A percentile compares a stretch with the other conserved stretches of the same genome.
phyloP scores from a whole-genome alignment of 306 rosid genomes.

The Vicia faba region DNA sequence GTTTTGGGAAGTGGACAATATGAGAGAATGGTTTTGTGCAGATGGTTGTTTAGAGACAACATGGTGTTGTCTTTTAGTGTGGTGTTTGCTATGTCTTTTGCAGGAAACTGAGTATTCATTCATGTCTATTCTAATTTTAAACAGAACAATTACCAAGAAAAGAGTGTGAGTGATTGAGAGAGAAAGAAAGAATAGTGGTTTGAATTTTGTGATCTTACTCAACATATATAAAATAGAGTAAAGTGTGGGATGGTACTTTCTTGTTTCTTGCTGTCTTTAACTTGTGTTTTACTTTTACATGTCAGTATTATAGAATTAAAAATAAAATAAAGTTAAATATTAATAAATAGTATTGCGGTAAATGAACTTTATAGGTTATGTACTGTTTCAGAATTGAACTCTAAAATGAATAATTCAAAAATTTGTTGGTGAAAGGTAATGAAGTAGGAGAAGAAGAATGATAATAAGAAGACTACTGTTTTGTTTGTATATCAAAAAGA shows the following conservation, averaged over 20 bases:
- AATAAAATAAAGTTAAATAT: too few relatives aligned
- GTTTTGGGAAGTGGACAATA: slow-evolving; percentile 46
- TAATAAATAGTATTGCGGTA: too few relatives aligned
- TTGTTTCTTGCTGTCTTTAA: too few relatives aligned
- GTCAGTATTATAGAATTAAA: too few relatives aligned
- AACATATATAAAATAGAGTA: slow-evolving; percentile 36
- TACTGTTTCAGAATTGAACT: too few relatives aligned
- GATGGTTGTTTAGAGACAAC: slow-evolving; percentile 48
- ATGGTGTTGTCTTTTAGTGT: slow-evolving; percentile 67
- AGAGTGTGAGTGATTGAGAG: slow-evolving; percentile 19
- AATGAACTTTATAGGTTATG: too few relatives aligned
- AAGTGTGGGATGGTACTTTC: background rate
- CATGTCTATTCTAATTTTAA: slow-evolving; percentile 72
- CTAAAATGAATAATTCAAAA: too few relatives aligned
- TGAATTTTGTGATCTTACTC: slow-evolving; percentile 37
- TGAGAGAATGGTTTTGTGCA: slow-evolving; percentile 49
- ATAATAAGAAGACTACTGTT: too few relatives aligned
- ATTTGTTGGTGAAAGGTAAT: too few relatives aligned
- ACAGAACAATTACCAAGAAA: slow-evolving; percentile 49
- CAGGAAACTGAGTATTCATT: slow-evolving; percentile 53
- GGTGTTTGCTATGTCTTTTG: slow-evolving; percentile 55
- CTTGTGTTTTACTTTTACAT: too few relatives aligned
- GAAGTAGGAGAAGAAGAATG: too few relatives aligned
- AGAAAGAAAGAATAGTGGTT: slow-evolving; percentile 34
- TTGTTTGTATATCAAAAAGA: too few relatives aligned